A percentile compares a stretch with the other conserved stretches of the same genome.
These are phyloP conservation scores for Lipomyces japonicus DNA, from an alignment of 805 yeast genomes.

Conservation along the genomic window DNA sequence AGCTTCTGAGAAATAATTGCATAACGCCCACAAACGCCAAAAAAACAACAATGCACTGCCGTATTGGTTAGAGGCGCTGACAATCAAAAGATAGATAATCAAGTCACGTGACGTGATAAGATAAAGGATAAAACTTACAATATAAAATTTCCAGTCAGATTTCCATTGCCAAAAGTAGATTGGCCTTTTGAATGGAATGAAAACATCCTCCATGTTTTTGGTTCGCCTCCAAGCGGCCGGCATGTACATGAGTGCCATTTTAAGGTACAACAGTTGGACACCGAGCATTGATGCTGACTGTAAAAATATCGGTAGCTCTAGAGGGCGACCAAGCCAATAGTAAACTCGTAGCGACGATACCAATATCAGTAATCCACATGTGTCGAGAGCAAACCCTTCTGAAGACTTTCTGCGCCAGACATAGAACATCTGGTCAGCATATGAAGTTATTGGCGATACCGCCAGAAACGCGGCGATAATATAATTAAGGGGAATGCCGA, in stretches of 20 bases:
- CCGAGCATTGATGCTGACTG: constrained; percentile 84
- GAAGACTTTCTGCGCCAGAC: constrained; percentile 63
- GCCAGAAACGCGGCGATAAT: constrained; percentile 64
- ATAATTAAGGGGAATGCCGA: constrained; percentile 50
- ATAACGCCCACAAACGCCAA: constrained; percentile 41
- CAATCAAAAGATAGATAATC: not conserved
- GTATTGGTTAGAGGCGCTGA: not conserved
- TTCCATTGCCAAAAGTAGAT: constrained; percentile 85
- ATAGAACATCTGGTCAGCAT: constrained; percentile 74
- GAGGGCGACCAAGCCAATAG: constrained; percentile 75
- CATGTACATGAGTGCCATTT: constrained; percentile 50
- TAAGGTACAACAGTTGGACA: constrained; percentile 64
- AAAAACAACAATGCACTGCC: constrained; percentile 58
- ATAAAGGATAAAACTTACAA: constrained; percentile 3
- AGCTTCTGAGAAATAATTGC: constrained; percentile 43
- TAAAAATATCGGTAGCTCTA: constrained; percentile 69
- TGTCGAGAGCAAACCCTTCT: constrained; percentile 83
- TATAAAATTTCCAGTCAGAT: constrained; percentile 48
- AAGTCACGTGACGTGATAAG: constrained; percentile 1
- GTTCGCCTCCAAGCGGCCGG: constrained; percentile 26
- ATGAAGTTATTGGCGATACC: constrained; percentile 80
- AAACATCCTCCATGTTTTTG: constrained; percentile 18
- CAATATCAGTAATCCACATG: constrained; percentile 85
- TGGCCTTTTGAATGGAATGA: constrained; percentile 44
- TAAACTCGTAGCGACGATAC: constrained; percentile 69